Percentiles rank a stretch among this genome's conserved stretches.
phyloP scores from a whole-genome alignment of 1,284 basidiomycete species.

The Cerrena zonata region DNA sequence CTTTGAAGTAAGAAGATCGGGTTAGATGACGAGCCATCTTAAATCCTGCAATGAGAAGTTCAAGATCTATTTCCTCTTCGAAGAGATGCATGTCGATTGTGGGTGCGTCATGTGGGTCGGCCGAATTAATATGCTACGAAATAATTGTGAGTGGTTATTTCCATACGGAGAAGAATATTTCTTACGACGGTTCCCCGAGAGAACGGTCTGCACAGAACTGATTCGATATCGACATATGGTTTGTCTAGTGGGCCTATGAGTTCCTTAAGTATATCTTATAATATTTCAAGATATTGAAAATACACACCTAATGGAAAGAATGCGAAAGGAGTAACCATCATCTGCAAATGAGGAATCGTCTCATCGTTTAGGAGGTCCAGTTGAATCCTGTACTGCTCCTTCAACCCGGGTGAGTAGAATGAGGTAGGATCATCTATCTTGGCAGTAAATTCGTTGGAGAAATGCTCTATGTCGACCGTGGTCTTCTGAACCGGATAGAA shows the following conservation, averaged over 20 bases:
- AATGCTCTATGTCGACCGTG: conserved; percentile 11
- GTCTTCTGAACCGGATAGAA: conserved; percentile 18
- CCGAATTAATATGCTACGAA: conserved; percentile 32
- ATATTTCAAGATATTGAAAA: background rate
- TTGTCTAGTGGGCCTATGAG: conserved; percentile 12
- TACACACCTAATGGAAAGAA: background rate
- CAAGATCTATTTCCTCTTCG: conserved; percentile 39
- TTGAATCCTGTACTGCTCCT: conserved; percentile 27
- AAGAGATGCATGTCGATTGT: conserved; percentile 45
- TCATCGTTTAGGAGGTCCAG: conserved; percentile 20
- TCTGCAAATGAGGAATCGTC: conserved; percentile 22
- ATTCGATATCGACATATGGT: conserved; percentile 25
- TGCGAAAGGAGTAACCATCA: conserved; percentile 11
- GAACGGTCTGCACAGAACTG: conserved; percentile 21
- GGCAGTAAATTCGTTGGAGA: conserved; percentile 16
- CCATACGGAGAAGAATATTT: background rate
- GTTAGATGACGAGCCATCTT: conserved; percentile 32
- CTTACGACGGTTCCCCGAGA: conserved; percentile 33
- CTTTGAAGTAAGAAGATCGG: conserved; percentile 11
- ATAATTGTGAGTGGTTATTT: no score
- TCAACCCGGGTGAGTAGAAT: conserved; percentile 17
- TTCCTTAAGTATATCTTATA: background rate
- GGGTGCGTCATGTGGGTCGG: conserved; percentile 36
- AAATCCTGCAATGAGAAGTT: conserved; percentile 42
- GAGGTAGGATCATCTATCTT: conserved; percentile 12